Conservation (phyloP, 306 rosid genomes). For the Adenanthera pavonina region DNA sequence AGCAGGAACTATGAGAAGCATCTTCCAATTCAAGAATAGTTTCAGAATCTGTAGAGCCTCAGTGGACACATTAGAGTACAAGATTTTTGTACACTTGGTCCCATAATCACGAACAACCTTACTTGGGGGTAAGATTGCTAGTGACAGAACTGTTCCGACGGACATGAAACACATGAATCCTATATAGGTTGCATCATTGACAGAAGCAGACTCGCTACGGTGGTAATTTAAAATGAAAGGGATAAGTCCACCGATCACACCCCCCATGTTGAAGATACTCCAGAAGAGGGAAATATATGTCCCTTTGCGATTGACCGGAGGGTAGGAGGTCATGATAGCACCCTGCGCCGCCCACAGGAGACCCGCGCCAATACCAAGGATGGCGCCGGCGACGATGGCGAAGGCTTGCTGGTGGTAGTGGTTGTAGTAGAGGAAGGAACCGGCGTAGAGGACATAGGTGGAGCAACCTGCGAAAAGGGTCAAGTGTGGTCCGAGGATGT, state of each 20-base stretch:
- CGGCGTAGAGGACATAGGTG: conserved; percentile 79
- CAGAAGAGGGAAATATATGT: conserved; percentile 84
- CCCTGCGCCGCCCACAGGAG: conserved; percentile 90
- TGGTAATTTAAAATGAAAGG: conserved; percentile 71
- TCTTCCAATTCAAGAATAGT: conserved; percentile 74
- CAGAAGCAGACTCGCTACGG: conserved; percentile 60
- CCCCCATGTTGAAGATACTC: conserved; percentile 95
- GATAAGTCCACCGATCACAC: conserved; percentile 85
- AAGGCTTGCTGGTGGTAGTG: conserved; percentile 70
- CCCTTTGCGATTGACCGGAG: conserved; percentile 77
- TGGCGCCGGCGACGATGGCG: conserved; percentile 66
- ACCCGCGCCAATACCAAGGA: conserved; percentile 85
- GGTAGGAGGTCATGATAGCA: conserved; percentile 95
- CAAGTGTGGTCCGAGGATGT: conserved; percentile 88
- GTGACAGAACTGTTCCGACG: conserved; percentile 55
- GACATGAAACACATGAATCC: conserved; percentile 89
- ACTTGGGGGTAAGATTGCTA: conserved; percentile 65
- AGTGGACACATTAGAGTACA: conserved; percentile 60
- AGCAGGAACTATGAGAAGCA: conserved; percentile 81
- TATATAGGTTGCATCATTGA: conserved; percentile 85
- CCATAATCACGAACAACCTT: conserved; percentile 82
- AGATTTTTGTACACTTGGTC: conserved; percentile 58
- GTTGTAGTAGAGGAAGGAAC: conserved; percentile 89
- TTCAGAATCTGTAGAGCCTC: conserved; percentile 63
- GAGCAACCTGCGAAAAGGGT: conserved; percentile 79